Evolutionary conservation across 2,329 filamentous ascomycete species (phyloP), one percentile per base, ranked within the genome.

Genomic region (Lachnellula occidentalis): DNA sequence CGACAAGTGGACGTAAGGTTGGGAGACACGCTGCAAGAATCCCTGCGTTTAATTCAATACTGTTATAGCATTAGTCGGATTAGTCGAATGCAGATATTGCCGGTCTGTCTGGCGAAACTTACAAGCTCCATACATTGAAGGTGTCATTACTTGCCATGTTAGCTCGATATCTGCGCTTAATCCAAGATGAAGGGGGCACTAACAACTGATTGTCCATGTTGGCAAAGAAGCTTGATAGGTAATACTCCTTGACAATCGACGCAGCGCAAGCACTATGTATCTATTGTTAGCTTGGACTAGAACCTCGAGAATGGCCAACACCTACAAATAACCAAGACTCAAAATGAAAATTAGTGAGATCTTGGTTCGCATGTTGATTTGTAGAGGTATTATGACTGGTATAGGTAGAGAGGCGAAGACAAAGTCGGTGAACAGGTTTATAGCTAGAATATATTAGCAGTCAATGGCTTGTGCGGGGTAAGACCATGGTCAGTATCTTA

Each of bases 1-100:
- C 64, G 58, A 73, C 69, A 11, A 71, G 61, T 1, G 73, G 74
- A 27, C 71, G 68, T 14, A 78, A 67, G 12, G 75, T 71, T 0
- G 73, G 73, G 1, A 76, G 61, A 1, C 69, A 74, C 7, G 72
- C 72, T 1, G 74, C 74, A 2, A 75, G 66, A 48, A 76, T 74
- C 3, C 73, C 74, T 3, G 73, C 63, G 36, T 72, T 72, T 15
- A 77, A 66, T 58, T 77, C 74, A 46, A 76, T 69, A 55, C 70
- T 59, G 17, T 21, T 17, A 27, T 8, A 45, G 27, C 27, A 37
- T 50, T 57, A 53, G 59, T 53, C 69, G 70, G 58, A 72, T 50
- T 57, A 53, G 59, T 53, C 69, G 70, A 58, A 72, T 72, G 73
- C 73, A 76, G 15, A 76, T 66, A 34, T 71, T 71, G 63, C 7